Percentiles rank a stretch among this genome's conserved stretches.
phyloP scores from a whole-genome alignment of 108 stramenopile genomes.

The Cyclotella distinguenda region DNA sequence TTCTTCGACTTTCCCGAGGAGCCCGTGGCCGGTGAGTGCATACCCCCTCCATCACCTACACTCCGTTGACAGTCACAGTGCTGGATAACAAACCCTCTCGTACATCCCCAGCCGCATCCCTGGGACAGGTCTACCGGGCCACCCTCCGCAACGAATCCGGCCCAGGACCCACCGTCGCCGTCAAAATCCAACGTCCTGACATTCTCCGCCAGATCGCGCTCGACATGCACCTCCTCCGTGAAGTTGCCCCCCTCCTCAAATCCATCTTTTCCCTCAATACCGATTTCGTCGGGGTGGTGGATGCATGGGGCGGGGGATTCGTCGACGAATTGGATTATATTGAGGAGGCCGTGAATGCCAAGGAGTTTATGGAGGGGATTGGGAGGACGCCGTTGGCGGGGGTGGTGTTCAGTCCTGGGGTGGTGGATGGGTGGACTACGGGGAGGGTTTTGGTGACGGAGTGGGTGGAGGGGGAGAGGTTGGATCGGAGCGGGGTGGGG shows the following conservation, averaged over 20 bases:
- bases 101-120: conserved; percentile 87
- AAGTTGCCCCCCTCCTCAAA: conserved; percentile 68
- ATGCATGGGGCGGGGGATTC: conserved; percentile 93
- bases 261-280: conserved; percentile 72
- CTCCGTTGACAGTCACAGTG: too few species aligned
- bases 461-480: conserved; percentile 92
- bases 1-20: conserved; percentile 62
- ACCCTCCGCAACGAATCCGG: conserved; percentile 41
- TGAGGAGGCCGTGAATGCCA: conserved; percentile 85
- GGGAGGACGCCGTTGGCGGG: conserved; percentile 65
- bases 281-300: conserved; percentile 82
- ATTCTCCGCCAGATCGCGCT: conserved; percentile 91
- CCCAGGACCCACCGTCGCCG: conserved; percentile 69
- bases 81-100: too few species aligned
- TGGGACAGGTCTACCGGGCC: conserved; percentile 93
- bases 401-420: conserved; percentile 78
- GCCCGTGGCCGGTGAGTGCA: conserved; percentile 92
- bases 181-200: conserved; percentile 95
- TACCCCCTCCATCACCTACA: too few species aligned
- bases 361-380: conserved; percentile 68
- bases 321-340: conserved; percentile 95
- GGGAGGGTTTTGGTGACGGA: conserved; percentile 83
- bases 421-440: conserved; percentile 74
- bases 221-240: conserved; percentile 93
- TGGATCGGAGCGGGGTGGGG: conserved; percentile 72